Evolutionary conservation across 23 red algal species (phyloP).

Genomic region (Chondrus crispus): DNA sequence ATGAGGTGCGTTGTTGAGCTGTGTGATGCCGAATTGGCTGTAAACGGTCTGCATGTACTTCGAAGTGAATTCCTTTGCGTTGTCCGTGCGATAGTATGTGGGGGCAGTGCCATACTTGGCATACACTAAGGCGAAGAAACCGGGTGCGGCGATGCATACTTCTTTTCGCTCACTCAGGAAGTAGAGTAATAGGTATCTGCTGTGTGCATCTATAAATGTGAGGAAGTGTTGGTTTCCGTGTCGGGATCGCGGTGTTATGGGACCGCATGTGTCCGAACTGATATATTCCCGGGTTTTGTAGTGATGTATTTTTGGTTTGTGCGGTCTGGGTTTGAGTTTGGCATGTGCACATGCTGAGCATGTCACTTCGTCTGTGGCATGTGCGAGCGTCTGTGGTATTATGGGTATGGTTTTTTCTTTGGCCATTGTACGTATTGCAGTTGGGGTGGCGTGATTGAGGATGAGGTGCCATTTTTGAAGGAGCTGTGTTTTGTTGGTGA

Average conservation of each 20-base stretch:
- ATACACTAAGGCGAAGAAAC: neutral
- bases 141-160: neutral
- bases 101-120: neutral
- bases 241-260: neutral
- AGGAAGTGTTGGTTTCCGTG: neutral
- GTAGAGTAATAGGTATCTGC: neutral
- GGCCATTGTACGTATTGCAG: neutral
- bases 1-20: neutral
- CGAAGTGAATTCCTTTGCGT: neutral
- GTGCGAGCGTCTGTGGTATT: neutral
- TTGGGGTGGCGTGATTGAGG: neutral
- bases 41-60: neutral
- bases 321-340: neutral
- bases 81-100: neutral
- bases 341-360: neutral
- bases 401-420: slow-evolving; percentile 12
- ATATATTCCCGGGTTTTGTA: neutral
- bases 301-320: neutral
- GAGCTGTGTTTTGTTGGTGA: neutral
- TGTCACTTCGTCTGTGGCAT: neutral
- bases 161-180: neutral
- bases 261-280: slow-evolving; percentile 13
- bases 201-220: neutral
- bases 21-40: neutral
- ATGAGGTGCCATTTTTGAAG: neutral